A percentile compares a stretch with the other conserved stretches of the same genome.
phyloP scores from a whole-genome alignment of 208 protist species.

The Plasmodiophora brassicae region DNA sequence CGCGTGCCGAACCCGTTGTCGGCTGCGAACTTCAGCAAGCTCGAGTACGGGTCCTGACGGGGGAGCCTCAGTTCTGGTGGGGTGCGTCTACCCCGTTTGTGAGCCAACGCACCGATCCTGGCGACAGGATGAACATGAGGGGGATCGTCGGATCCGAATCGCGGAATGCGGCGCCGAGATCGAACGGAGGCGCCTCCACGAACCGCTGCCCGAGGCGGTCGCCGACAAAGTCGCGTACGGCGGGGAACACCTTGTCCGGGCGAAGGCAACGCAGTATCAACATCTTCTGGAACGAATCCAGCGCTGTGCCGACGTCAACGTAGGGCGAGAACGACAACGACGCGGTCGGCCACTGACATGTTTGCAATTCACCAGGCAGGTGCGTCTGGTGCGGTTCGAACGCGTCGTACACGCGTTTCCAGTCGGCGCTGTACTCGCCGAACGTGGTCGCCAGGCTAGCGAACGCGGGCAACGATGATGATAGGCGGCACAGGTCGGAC shows the following conservation, averaged over 20 bases:
- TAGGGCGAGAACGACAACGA: background rate
- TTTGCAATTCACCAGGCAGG: slow-evolving; percentile 70
- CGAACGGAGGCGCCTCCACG: slow-evolving; percentile 83
- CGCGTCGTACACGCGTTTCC: slow-evolving; percentile 79
- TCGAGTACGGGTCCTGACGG: slow-evolving; percentile 78
- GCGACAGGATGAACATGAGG: slow-evolving; percentile 62
- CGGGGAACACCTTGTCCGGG: slow-evolving; percentile 84
- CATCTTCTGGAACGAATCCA: slow-evolving; percentile 75
- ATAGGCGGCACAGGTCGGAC: slow-evolving; percentile 51
- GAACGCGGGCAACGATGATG: slow-evolving; percentile 60
- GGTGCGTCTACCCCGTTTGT: slow-evolving; percentile 70
- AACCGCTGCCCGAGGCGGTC: slow-evolving; percentile 77
- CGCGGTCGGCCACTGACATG: background rate
- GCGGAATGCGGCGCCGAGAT: slow-evolving; percentile 72
- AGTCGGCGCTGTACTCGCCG: slow-evolving; percentile 79
- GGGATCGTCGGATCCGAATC: slow-evolving; percentile 59
- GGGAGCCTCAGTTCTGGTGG: slow-evolving; percentile 73
- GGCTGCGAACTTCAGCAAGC: slow-evolving; percentile 77
- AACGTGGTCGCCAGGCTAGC: slow-evolving; percentile 77
- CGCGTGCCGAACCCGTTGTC: slow-evolving; percentile 57
- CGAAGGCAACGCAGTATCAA: slow-evolving; percentile 81
- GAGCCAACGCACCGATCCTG: slow-evolving; percentile 46
- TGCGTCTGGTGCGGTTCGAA: slow-evolving; percentile 71
- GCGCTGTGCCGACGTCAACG: background rate
- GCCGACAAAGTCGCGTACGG: slow-evolving; percentile 75